Percentiles rank a stretch among this genome's conserved stretches.
phyloP scores from a whole-genome alignment of 257 asterid genomes.

The Mentha longifolia region DNA sequence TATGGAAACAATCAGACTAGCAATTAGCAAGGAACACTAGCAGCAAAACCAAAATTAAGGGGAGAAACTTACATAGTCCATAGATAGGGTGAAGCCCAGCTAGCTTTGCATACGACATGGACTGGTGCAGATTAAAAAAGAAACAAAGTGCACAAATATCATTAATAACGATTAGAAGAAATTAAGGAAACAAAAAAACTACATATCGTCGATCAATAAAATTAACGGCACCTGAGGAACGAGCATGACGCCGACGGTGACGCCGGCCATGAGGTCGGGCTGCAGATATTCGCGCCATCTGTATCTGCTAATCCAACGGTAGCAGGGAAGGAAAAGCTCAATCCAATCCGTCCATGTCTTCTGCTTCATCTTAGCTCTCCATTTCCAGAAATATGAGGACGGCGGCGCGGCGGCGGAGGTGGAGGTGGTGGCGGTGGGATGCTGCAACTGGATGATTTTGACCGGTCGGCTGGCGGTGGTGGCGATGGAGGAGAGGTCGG shows the following conservation, averaged over 20 bases:
- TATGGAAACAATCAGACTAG: not conserved
- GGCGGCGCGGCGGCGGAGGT: slow-evolving; percentile 32
- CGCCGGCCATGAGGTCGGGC: slow-evolving; percentile 89
- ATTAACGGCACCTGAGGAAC: slow-evolving; percentile 82
- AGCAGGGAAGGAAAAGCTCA: slow-evolving; percentile 76
- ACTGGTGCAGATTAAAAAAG: slow-evolving; percentile 52
- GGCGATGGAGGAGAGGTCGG: slow-evolving; percentile 54
- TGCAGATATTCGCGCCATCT: slow-evolving; percentile 85
- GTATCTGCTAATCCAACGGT: slow-evolving; percentile 88
- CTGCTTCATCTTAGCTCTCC: slow-evolving; percentile 65
- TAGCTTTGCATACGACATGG: slow-evolving; percentile 99
- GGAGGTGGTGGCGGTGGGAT: slow-evolving; percentile 54
- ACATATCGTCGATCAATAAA: not conserved
- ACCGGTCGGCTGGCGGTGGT: slow-evolving; percentile 50
- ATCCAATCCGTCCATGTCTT: slow-evolving; percentile 84
- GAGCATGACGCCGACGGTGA: slow-evolving; percentile 97
- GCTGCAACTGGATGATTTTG: slow-evolving; percentile 74
- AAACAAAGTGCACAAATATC: slow-evolving; percentile 2
- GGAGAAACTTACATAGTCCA: slow-evolving; percentile 87
- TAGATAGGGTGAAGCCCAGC: slow-evolving; percentile 98
- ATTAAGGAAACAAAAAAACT: not conserved
- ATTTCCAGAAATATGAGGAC: slow-evolving; percentile 43
- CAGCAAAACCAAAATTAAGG: not conserved
- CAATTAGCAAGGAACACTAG: slow-evolving; percentile 17
- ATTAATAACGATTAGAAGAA: slow-evolving; percentile 14